phyloP scores from a whole-genome alignment of 345 rosid genomes.

The Cochlearia excelsa region DNA sequence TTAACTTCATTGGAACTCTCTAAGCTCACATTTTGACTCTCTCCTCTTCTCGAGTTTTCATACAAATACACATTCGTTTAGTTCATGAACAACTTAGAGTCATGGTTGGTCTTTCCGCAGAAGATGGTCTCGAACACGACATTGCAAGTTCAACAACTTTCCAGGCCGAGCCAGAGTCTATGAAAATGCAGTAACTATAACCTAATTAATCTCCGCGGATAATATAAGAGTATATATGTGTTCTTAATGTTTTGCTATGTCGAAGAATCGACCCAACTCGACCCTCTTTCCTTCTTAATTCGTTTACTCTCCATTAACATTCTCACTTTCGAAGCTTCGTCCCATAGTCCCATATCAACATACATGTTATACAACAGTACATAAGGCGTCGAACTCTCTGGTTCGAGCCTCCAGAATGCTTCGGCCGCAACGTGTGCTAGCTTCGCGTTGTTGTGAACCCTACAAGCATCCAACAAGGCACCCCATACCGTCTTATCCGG shows the following conservation, averaged over 20 bases:
- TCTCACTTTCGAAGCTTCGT: conserved; percentile 56
- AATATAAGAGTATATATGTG: no score
- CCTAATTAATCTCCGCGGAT: no score
- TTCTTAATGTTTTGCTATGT: not conserved
- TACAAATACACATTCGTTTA: no score
- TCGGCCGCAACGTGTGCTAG: conserved; percentile 66
- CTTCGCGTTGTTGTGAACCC: conserved; percentile 49
- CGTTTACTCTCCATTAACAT: conserved; percentile 47
- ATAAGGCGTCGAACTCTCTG: conserved; percentile 66
- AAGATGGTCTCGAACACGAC: no score
- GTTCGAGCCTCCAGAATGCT: conserved; percentile 60
- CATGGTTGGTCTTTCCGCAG: no score
- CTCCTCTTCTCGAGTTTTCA: no score
- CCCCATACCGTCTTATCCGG: conserved; percentile 76
- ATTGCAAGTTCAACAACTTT: no score
- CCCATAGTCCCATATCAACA: conserved; percentile 62
- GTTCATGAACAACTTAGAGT: no score
- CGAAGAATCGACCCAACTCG: conserved; percentile 47
- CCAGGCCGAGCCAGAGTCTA: no score
- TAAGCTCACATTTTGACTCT: no score
- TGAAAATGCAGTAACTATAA: no score
- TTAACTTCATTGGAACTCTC: no score
- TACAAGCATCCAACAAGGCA: conserved; percentile 66
- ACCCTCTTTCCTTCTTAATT: conserved; percentile 51
- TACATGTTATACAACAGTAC: conserved; percentile 65